Conservation (phyloP, 768 basidiomycete species). For the Boletellus emodensis region DNA sequence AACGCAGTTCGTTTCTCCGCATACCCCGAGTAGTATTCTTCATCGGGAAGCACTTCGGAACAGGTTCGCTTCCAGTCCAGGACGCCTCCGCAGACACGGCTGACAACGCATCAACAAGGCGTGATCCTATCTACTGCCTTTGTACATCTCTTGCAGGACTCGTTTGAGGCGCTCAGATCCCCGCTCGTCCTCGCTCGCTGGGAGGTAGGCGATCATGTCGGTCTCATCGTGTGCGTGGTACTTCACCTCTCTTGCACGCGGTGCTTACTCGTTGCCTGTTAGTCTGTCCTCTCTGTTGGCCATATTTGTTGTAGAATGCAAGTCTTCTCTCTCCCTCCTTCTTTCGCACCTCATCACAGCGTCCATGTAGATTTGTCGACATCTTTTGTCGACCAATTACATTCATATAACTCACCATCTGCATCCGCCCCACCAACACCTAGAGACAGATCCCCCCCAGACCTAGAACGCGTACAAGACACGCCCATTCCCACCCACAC, state of each 20-base stretch:
- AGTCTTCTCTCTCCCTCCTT: conserved; percentile 22
- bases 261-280: conserved; percentile 2
- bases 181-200: conserved; percentile 43
- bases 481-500: conserved; percentile 5
- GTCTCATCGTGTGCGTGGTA: conserved; percentile 64
- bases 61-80: conserved; percentile 38
- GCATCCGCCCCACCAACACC: conserved; percentile 35
- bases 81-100: not conserved
- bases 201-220: conserved; percentile 56
- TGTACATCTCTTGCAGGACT: conserved; percentile 74
- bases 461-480: conserved; percentile 2
- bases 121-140: conserved; percentile 83
- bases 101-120: conserved; percentile 34
- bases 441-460: conserved; percentile 16
- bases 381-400: conserved; percentile 67
- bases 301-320: conserved; percentile 82
- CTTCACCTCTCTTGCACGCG: not conserved
- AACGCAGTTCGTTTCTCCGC: conserved; percentile 45
- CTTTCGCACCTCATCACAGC: not conserved
- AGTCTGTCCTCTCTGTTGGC: conserved; percentile 61
- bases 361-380: conserved; percentile 61
- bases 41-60: conserved; percentile 85
- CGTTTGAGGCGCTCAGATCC: conserved; percentile 57
- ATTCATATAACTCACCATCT: conserved; percentile 55
- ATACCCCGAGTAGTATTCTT: conserved; percentile 74